Evolutionary conservation across 1,284 basidiomycete species (phyloP).

Genomic region (Takashimella koratensis): DNA sequence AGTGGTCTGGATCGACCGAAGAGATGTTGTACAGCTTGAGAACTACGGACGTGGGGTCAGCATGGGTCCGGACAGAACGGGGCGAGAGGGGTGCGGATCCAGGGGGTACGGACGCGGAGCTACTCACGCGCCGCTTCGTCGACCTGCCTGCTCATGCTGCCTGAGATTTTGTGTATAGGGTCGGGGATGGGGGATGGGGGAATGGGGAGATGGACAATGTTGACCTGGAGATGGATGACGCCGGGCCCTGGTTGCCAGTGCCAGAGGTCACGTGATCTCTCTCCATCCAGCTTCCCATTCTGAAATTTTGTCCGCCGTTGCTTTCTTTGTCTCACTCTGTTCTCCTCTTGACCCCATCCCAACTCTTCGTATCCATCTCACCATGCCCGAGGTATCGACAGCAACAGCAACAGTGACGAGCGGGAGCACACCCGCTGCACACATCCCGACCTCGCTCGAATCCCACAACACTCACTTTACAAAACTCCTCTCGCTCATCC

Average conservation of each 20-base stretch:
- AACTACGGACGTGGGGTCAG: slow-evolving; percentile 17
- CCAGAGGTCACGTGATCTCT: too few species aligned
- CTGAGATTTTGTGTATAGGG: too few species aligned
- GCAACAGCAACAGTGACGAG: slow-evolving; percentile 46
- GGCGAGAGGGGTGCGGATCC: background rate
- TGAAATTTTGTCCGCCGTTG: too few species aligned
- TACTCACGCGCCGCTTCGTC: background rate
- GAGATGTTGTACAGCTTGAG: slow-evolving; percentile 49
- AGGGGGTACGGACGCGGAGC: background rate
- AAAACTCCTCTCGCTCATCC: slow-evolving; percentile 73
- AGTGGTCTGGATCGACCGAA: slow-evolving; percentile 40
- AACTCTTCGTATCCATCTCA: too few species aligned
- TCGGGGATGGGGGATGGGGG: too few species aligned
- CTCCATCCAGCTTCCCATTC: too few species aligned
- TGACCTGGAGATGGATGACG: too few species aligned
- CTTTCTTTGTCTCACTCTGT: too few species aligned
- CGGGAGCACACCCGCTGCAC: slow-evolving; percentile 51
- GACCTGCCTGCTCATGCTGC: background rate
- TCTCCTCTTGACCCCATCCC: too few species aligned
- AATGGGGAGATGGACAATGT: too few species aligned
- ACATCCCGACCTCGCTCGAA: slow-evolving; percentile 66
- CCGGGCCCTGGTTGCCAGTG: too few species aligned
- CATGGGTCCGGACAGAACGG: background rate
- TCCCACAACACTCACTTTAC: slow-evolving; percentile 80
- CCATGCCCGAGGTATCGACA: slow-evolving; percentile 1